Evolutionary conservation across 2,329 filamentous ascomycete genomes (phyloP), one percentile per base, ranked within the genome.

Genomic region (Cladorrhinum sp.): DNA sequence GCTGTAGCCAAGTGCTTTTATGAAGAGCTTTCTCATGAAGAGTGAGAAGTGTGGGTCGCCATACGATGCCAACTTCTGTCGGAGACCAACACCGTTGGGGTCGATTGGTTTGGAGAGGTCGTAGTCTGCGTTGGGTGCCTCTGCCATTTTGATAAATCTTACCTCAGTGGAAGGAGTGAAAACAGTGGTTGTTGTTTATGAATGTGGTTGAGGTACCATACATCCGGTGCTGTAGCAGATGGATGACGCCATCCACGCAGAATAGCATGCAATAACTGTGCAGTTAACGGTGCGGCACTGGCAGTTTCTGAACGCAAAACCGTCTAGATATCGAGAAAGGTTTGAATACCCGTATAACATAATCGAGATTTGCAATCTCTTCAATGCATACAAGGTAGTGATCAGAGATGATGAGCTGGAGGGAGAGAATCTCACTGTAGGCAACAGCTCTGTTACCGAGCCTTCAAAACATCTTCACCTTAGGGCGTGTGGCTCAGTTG

Each of bases 41-140:
- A 91, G 79, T 0, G 86, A 88, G 75, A 92, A 92, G 73, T 91
- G 88, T 6, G 87, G 78, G 66, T 92, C 89, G 50, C 89, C 89
- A 66, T 91, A 91, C 0, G 83, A 85, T 2, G 87, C 81, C 1
- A 91, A 79, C 1, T 85, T 85, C 66, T 86, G 85, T 7, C 86
- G 81, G 27, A 91, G 77, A 6, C 87, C 87, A 49, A 59, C 49
- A 10, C 54, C 59, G 27, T 63, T 52, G 12, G 60, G 51, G 59
- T 63, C 52, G 48, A 68, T 62, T 23, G 64, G 59, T 10, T 59
- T 60, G 6, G 64, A 63, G 1, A 68, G 56, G 59, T 66, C 65
- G 51, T 68, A 68, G 52, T 68, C 66, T 7, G 60, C 16, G 48
- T 63, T 64, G 20, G 18, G 16, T 20, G 24, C 2, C 8, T 18